These are phyloP conservation scores for Skeletonema tropicum DNA, from an alignment of 108 stramenopile species.

Conservation along the genomic window DNA sequence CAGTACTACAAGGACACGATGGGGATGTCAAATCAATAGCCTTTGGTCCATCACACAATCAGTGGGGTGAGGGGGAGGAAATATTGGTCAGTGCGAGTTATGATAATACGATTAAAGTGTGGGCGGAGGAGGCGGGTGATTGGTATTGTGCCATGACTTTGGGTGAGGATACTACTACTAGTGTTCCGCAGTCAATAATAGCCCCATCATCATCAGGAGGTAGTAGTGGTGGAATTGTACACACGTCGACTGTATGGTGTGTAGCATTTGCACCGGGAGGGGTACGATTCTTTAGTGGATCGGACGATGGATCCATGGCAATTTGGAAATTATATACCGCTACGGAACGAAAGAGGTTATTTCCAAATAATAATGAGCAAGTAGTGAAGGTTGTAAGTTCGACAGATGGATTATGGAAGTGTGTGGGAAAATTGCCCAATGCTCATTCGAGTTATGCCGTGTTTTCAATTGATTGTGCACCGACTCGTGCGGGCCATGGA, in stretches of 20 bases:
- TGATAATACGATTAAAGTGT: conserved; percentile 92
- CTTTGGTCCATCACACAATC: conserved; percentile 83
- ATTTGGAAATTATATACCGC: conserved; percentile 77
- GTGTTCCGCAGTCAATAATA: conserved; percentile 12
- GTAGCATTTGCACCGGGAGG: conserved; percentile 80
- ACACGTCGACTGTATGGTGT: conserved; percentile 90
- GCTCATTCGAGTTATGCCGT: conserved; percentile 71
- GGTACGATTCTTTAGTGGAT: conserved; percentile 79
- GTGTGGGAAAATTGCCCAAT: conserved; percentile 70
- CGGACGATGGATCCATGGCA: conserved; percentile 72
- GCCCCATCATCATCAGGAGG: too few relatives aligned
- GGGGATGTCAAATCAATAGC: conserved; percentile 94
- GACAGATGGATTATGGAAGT: conserved; percentile 68
- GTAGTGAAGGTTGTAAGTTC: conserved; percentile 1
- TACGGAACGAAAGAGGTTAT: conserved; percentile 39
- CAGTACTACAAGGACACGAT: conserved; percentile 94
- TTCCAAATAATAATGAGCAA: conserved; percentile 7
- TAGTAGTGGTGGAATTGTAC: conserved; percentile 35
- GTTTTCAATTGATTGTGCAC: conserved; percentile 83
- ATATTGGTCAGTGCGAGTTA: conserved; percentile 87
- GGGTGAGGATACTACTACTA: not conserved
- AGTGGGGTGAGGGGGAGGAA: conserved; percentile 86
- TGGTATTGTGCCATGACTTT: conserved; percentile 92
- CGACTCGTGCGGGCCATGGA: conserved; percentile 72
- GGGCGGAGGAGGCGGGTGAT: conserved; percentile 96